Base-by-base conservation (phyloP, 2,329 filamentous ascomycete genomes). In the Xylariomycetidae sp. region DNA sequence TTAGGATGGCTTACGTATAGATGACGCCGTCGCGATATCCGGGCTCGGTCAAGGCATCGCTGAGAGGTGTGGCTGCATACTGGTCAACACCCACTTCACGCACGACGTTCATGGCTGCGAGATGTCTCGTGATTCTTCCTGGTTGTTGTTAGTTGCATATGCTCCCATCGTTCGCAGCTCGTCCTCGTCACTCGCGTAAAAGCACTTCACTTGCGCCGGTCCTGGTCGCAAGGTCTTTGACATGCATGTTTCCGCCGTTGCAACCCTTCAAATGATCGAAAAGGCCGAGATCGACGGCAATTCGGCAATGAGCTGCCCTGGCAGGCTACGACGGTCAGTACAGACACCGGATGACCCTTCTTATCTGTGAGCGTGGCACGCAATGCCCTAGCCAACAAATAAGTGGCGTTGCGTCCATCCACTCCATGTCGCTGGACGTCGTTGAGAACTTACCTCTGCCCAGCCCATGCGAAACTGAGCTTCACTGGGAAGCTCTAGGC, bases 401-500 rank as follows among this genome's bases (percentile, higher is more conserved):
- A 8, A 23, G 8, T 23, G 20, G 8, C 9, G 18, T 31, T n/a
- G n/a, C n/a, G n/a, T n/a, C n/a, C n/a, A n/a, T n/a, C n/a, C n/a
- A n/a, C 10, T 17, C 23, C 17, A 24, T 14, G 10, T 10, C 13
- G 10, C 18, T 31, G 19, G 2, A 4, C n/a, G 4, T 19, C 6
- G 2, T 13, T 10, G 25, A 16, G 18, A 17, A 43, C 48, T 39
- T 29, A 63, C 60, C 49, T 63, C 57, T 12, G 60, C 60, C 60
- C 59, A 63, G 24, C 58, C 58, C 26, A 52, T 63, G 13, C 53
- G 48, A 38, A 54, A 52, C 17, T 59, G 42, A 10, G 51, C 47
- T 33, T 64, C 60, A 34, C 58, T 60, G 0, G 61, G 60, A 10
- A 61, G 53, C 31, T 62, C 58, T 10, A 63, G 38, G 5, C 46